A percentile compares a stretch with the other conserved stretches of the same genome.
phyloP scores from a whole-genome alignment of 2,329 filamentous ascomycete genomes.

The Arthrobotrys musiformis region DNA sequence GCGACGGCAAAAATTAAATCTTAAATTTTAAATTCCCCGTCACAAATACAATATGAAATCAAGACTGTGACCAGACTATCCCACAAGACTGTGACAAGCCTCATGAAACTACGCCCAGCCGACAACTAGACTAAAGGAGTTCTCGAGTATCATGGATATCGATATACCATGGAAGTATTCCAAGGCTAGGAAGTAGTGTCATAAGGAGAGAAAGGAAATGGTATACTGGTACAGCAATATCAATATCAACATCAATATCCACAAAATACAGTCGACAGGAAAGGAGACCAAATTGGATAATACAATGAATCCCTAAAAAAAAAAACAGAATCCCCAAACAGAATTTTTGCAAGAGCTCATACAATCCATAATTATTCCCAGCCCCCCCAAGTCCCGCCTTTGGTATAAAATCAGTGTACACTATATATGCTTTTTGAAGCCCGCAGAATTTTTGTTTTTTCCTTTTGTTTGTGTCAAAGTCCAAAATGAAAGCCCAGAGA shows the following conservation, averaged over 20 bases:
- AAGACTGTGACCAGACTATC: not conserved
- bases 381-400: constrained; percentile 29
- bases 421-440: constrained; percentile 28
- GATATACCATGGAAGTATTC: too few relatives aligned
- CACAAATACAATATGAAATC: too few relatives aligned
- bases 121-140: too few relatives aligned
- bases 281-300: not conserved
- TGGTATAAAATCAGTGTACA: constrained; percentile 29
- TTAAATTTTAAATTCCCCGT: too few relatives aligned
- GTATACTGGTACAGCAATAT: constrained; percentile 12
- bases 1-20: too few relatives aligned
- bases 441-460: not conserved
- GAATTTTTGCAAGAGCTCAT: not conserved
- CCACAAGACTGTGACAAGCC: not conserved
- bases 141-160: too few relatives aligned
- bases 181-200: too few relatives aligned
- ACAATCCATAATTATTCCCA: constrained; percentile 28
- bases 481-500: constrained; percentile 5
- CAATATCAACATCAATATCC: not conserved
- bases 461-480: not conserved
- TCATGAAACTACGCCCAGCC: too few relatives aligned
- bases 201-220: not conserved
- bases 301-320: constrained; percentile 9
- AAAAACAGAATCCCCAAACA: constrained; percentile 14
- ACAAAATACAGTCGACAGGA: not conserved